Conservation (phyloP, 805 yeast species). For the Komagataella pastoris region DNA sequence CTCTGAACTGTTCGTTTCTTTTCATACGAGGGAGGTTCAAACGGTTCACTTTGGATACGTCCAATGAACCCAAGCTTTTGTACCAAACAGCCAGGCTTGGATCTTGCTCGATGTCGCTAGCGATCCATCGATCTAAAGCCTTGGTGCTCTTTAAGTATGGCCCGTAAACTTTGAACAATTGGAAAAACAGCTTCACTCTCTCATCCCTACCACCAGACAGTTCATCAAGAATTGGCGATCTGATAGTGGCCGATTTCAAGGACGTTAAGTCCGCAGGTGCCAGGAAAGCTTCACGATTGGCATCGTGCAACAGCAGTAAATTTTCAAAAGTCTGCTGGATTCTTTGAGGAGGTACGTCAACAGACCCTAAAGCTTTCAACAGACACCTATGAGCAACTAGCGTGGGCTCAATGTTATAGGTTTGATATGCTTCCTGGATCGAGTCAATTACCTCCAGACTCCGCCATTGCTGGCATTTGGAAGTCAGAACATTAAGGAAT, state of each 20-base stretch:
- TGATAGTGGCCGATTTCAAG: constrained; percentile 60
- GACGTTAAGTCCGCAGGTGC: constrained; percentile 85
- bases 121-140: not conserved
- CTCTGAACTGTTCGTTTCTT: not conserved
- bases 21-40: not conserved
- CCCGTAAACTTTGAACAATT: constrained; percentile 37
- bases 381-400: constrained; percentile 62
- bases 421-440: constrained; percentile 43
- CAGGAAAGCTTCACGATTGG: constrained; percentile 42
- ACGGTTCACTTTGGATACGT: not conserved
- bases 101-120: not conserved
- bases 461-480: constrained; percentile 56
- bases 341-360: constrained; percentile 37
- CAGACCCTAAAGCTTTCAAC: constrained; percentile 59
- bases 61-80: not conserved
- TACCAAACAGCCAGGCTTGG: not conserved
- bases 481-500: constrained; percentile 65
- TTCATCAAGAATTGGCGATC: constrained; percentile 21
- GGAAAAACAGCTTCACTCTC: constrained; percentile 40
- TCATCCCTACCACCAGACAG: constrained; percentile 16
- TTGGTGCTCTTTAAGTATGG: constrained; percentile 18
- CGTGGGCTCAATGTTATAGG: constrained; percentile 45
- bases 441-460: constrained; percentile 53
- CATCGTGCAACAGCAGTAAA: constrained; percentile 28
- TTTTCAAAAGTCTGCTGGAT: constrained; percentile 27